Base-by-base conservation (phyloP, 164 flowering plant genomes). In the Brasenia schreberi region DNA sequence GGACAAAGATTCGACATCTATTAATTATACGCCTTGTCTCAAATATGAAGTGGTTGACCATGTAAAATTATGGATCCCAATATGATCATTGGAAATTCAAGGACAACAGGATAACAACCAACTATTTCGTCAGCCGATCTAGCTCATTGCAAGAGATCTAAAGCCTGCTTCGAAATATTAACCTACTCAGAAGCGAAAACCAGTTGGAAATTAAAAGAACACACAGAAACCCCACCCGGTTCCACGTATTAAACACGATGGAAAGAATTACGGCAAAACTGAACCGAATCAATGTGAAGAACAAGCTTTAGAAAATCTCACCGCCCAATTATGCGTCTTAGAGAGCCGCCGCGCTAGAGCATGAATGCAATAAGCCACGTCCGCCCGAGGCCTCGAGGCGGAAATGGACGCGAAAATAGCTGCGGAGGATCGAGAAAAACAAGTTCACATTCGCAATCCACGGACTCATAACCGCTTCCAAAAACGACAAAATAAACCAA, bases 341-440 rank as follows among this genome's bases (percentile, higher is more conserved):
- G 97, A 72, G 69, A 91, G 78, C 44, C 99, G 84, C 64, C 90
- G 79, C 7, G 96, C 90, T 71, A 94, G 93, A 73, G 88, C 93
- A 81, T 88, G 95, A 65, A 94, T 94, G 77, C 99, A 89, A 65
- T 94, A 91, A 23, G 96, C 97, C 70, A 91, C 96, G 82, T 94
- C 97, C 72, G 96, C 94, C 12, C 97, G 87, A 53, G 99, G 99
- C 68, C 92, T 83, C 64, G 92, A 83, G 61, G 97, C 96, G 43
- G 97, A 89, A 68, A 89, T 61, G 49, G 90, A 87, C 62, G 85
- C 73, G 78, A 95, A 95, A 65, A 95, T 83, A 74, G 88, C 96
- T 88, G 86, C 79, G 74, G 67, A 66, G 58, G 33, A 27, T 56
- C 16, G 16, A 49, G 4, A 6, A 49, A 49, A 49, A 49, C 14